Evolutionary conservation across 768 basidiomycete genomes (phyloP), one percentile per base, ranked within the genome.

Genomic region (Amanita rubescens): DNA sequence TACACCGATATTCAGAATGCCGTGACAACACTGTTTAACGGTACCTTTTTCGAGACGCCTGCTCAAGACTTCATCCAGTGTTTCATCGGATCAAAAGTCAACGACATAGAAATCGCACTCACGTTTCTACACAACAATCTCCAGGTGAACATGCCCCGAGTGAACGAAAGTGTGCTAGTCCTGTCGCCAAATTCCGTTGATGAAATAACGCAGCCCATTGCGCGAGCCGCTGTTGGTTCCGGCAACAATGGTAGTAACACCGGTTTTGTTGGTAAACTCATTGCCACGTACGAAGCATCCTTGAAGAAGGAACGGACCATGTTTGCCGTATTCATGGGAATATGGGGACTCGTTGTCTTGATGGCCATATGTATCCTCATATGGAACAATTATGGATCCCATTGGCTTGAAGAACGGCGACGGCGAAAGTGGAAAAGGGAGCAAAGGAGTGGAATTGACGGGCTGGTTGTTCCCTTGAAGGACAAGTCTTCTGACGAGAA

Each of bases 61-160:
- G 80, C 89, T 10, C 87, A 90, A 60, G 91, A 90, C 49, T 96
- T 98, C 63, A 70, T 96, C 62, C 80, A 74, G 62, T 97, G 95
- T 64, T 77, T 97, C 62, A 79, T 98, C 59, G 95, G 95, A n/a
- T 77, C 79, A 56, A 98, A 98, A 66, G 85, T 98, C 44, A 73
- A 84, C 52, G 90, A 86, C 9, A 75, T 98, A 62, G 91, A 94
- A 68, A 76, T 82, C 15, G 93, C 88, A 5, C 74, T 96, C 37
- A 97, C 93, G 0, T 97, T 95, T 78, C 72, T 98, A 57, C 85
- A 95, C 64, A 72, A 92, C 57, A 91, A 96, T 69, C 82, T 94
- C 44, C 74, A 83, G 45, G 74, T 98, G 61, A 70, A 89, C 61
- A 76, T 98, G 55, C 87, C 94, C 0, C 80, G 78, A 43, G 78